These are phyloP conservation scores for Porcisia hertigi DNA, from an alignment of 208 protist species.

Conservation along the genomic window DNA sequence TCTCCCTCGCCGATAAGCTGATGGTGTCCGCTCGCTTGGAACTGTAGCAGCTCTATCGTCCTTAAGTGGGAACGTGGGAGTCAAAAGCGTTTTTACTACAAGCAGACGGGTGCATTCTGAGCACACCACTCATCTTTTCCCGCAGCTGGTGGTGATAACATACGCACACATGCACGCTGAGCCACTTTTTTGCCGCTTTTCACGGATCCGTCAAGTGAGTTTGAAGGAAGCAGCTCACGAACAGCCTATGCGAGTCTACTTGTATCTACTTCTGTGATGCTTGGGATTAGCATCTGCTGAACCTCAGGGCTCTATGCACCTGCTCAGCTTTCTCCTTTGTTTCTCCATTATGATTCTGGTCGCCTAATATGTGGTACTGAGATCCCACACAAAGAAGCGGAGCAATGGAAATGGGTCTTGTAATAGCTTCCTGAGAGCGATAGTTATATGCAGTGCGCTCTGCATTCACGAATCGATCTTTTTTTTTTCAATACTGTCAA, in stretches of 20 bases:
- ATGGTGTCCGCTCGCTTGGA: constrained; percentile 38
- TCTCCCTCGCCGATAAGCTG: constrained; percentile 49
- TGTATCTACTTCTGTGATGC: not conserved
- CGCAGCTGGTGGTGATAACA: too few species aligned
- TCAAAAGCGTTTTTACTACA: not conserved
- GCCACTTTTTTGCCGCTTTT: not conserved
- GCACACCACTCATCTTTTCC: not conserved
- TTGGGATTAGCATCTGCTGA: not conserved
- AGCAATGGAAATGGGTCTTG: not conserved
- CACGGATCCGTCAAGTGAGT: not conserved
- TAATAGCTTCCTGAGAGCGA: not conserved
- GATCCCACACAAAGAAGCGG: not conserved
- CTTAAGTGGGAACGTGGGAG: not conserved
- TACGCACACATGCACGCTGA: not conserved
- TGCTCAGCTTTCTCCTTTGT: not conserved
- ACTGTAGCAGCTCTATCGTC: not conserved
- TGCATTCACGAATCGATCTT: not conserved
- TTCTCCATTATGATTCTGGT: not conserved
- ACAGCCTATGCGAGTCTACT: not conserved
- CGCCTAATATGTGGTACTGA: not conserved
- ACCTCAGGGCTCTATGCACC: not conserved
- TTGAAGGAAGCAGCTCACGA: not conserved
- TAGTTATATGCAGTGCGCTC: not conserved
- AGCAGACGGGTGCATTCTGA: not conserved
- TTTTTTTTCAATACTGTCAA: too few species aligned